Evolutionary conservation across 306 rosid genomes (phyloP).

Genomic region (Trifolium dubium): DNA sequence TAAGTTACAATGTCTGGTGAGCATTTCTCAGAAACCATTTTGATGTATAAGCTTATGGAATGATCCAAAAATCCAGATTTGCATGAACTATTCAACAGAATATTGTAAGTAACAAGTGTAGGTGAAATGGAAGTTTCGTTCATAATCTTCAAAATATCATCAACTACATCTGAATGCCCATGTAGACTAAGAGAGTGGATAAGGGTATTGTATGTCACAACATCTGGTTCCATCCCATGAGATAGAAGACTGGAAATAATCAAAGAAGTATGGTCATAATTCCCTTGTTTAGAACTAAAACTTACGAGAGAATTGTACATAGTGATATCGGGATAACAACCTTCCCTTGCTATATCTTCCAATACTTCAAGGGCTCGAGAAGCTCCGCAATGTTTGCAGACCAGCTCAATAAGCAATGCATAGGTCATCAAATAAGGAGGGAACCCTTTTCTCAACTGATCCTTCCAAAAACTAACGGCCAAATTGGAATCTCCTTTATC

Average conservation of each 20-base stretch:
- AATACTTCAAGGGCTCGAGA: conserved; percentile 70
- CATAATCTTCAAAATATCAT: conserved; percentile 74
- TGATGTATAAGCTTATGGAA: conserved; percentile 62
- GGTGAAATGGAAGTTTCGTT: conserved; percentile 59
- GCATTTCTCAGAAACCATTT: conserved; percentile 67
- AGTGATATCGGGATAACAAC: conserved; percentile 82
- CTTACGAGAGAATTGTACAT: conserved; percentile 77
- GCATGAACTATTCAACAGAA: conserved; percentile 77
- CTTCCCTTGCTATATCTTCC: conserved; percentile 80
- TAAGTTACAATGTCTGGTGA: conserved; percentile 80
- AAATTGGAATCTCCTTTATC: conserved; percentile 53
- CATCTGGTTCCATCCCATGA: conserved; percentile 64
- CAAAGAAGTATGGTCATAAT: conserved; percentile 59
- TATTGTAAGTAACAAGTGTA: conserved; percentile 73
- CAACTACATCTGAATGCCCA: conserved; percentile 72
- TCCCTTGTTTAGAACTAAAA: conserved; percentile 68
- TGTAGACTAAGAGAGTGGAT: conserved; percentile 69
- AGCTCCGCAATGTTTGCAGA: conserved; percentile 72
- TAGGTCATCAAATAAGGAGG: conserved; percentile 87
- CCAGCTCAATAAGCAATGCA: conserved; percentile 73
- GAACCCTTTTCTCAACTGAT: conserved; percentile 75
- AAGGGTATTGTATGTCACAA: conserved; percentile 76
- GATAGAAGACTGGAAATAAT: conserved; percentile 62
- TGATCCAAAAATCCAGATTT: conserved; percentile 71
- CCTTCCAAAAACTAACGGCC: conserved; percentile 83